Conservation (phyloP, 345 rosid species). For the Jatropha curcas region DNA sequence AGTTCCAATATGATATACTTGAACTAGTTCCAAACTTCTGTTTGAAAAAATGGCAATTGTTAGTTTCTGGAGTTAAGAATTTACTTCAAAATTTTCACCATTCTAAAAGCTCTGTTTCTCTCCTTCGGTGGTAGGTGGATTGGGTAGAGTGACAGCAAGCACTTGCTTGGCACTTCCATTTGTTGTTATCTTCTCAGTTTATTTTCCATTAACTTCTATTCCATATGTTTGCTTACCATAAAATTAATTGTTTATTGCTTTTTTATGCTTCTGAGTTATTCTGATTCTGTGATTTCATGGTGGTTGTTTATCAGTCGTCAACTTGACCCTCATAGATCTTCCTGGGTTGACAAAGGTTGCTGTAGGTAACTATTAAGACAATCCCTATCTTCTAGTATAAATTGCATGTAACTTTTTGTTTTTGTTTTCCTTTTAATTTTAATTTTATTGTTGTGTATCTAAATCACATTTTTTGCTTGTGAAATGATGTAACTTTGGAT, state of each 20-base stretch:
- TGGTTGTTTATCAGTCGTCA: constrained; percentile 69
- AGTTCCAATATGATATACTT: neutral
- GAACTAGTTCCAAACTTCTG: neutral
- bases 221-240: neutral
- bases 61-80: neutral
- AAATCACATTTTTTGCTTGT: constrained; percentile 2
- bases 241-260: neutral
- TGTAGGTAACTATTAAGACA: constrained; percentile 64
- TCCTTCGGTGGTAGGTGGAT: neutral
- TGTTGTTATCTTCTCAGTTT: neutral
- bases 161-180: neutral
- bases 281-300: constrained; percentile 16
- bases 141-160: neutral
- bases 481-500: constrained; percentile 24
- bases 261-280: constrained; percentile 3
- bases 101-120: neutral
- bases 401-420: neutral
- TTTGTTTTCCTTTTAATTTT: neutral
- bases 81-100: constrained; percentile 1
- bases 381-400: constrained; percentile 9
- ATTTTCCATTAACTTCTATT: neutral
- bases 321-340: constrained; percentile 95
- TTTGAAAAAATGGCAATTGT: neutral
- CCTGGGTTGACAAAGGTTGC: constrained; percentile 99
- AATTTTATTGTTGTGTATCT: too few species aligned